Evolutionary conservation across 352 stramenopile species (phyloP).

Genomic region (Phytophthora chlamydospora): DNA sequence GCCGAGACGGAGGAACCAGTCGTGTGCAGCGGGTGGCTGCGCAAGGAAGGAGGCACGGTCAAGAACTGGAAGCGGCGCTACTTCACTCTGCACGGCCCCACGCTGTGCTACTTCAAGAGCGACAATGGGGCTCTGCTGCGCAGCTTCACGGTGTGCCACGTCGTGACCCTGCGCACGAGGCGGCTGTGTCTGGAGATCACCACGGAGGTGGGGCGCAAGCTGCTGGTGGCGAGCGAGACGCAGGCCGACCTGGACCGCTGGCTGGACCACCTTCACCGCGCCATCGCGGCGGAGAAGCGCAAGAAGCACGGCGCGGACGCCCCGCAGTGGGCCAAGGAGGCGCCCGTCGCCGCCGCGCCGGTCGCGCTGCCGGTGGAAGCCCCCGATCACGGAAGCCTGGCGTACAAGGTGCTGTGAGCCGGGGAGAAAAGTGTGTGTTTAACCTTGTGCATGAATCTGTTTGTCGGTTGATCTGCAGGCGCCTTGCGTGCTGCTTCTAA

Average conservation of each 20-base stretch:
- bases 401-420: conserved; percentile 40
- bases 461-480: background rate
- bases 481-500: no score
- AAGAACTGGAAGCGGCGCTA: conserved; percentile 88
- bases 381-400: conserved; percentile 2
- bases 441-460: conserved; percentile 9
- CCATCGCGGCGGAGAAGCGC: conserved; percentile 53
- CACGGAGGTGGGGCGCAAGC: conserved; percentile 70
- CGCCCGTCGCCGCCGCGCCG: conserved; percentile 5
- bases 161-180: conserved; percentile 67
- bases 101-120: conserved; percentile 87
- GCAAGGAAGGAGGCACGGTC: conserved; percentile 82
- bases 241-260: conserved; percentile 71
- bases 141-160: conserved; percentile 72
- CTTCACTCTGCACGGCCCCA: conserved; percentile 78
- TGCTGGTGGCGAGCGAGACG: conserved; percentile 75
- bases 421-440: background rate
- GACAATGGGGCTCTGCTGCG: conserved; percentile 72
- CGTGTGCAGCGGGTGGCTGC: conserved; percentile 77
- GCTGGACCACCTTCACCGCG: conserved; percentile 65
- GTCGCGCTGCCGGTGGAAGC: conserved; percentile 15
- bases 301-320: conserved; percentile 35
- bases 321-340: conserved; percentile 3
- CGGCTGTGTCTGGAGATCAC: conserved; percentile 83
- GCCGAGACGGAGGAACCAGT: conserved; percentile 47